Percentiles rank a stretch among this genome's conserved stretches.
Evolutionary conservation across 805 yeast genomes (phyloP).

Genomic region (Candida ficus): DNA sequence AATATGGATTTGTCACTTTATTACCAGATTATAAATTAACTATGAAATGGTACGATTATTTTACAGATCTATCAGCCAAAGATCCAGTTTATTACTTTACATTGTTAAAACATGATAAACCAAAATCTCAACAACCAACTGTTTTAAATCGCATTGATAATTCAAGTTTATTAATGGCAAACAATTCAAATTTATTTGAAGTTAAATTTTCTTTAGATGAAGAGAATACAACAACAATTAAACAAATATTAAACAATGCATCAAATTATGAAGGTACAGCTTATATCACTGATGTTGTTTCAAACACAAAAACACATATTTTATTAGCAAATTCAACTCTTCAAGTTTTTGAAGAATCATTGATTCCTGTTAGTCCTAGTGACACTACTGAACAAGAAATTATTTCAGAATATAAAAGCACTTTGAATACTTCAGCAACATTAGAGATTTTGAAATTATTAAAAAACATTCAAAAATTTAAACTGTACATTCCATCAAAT

Average conservation of each 20-base stretch:
- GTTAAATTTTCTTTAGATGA: not conserved
- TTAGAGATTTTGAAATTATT: not conserved
- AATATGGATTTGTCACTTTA: slow-evolving; percentile 26
- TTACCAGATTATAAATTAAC: slow-evolving; percentile 28
- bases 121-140: not conserved
- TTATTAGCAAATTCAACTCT: not conserved
- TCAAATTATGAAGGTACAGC: not conserved
- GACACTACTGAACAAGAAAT: not conserved
- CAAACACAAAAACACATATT: not conserved
- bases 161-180: not conserved
- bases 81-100: not conserved
- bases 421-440: not conserved
- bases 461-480: slow-evolving; percentile 1
- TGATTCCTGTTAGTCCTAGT: not conserved
- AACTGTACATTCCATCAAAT: slow-evolving; percentile 5
- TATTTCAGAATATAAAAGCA: not conserved
- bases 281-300: not conserved
- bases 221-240: not conserved
- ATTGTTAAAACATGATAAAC: slow-evolving; percentile 1
- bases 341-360: not conserved
- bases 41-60: slow-evolving; percentile 30
- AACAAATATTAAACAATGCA: not conserved
- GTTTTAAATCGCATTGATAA: not conserved
- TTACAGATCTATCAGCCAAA: not conserved
- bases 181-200: not conserved